A percentile compares a stretch with the other conserved stretches of the same genome.
Evolutionary conservation across 352 stramenopile species (phyloP).

Genomic region (Phytophthora meadii): DNA sequence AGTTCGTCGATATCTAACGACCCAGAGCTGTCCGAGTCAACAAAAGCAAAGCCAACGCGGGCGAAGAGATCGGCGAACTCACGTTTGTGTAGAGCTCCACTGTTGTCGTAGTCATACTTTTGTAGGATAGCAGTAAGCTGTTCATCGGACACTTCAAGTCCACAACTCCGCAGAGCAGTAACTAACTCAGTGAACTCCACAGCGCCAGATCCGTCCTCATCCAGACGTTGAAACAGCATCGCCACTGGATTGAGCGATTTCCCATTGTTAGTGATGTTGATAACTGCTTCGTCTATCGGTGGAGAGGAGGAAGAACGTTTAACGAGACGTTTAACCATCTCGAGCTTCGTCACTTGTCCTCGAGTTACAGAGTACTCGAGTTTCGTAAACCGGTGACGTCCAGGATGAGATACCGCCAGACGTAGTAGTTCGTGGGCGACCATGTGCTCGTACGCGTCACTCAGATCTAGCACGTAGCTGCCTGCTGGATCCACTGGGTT

Average conservation of each 20-base stretch:
- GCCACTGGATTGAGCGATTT: slow-evolving; percentile 29
- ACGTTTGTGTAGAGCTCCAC: slow-evolving; percentile 44
- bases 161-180: slow-evolving; percentile 41
- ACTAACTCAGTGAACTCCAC: slow-evolving; percentile 53
- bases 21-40: slow-evolving; percentile 65
- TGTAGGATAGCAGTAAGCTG: slow-evolving; percentile 41
- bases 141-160: slow-evolving; percentile 45
- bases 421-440: slow-evolving; percentile 75
- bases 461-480: slow-evolving; percentile 66
- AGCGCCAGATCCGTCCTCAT: slow-evolving; percentile 53
- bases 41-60: slow-evolving; percentile 62
- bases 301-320: slow-evolving; percentile 5
- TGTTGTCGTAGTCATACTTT: slow-evolving; percentile 67
- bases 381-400: slow-evolving; percentile 55
- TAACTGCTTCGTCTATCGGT: not conserved
- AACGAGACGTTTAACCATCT: slow-evolving; percentile 21
- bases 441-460: slow-evolving; percentile 78
- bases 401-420: slow-evolving; percentile 55
- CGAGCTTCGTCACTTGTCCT: slow-evolving; percentile 24
- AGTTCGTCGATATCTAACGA: slow-evolving; percentile 61
- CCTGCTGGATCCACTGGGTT: slow-evolving; percentile 64
- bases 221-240: slow-evolving; percentile 54
- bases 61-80: slow-evolving; percentile 71
- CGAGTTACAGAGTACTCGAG: slow-evolving; percentile 49
- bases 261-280: slow-evolving; percentile 1